Conservation (phyloP, 2,329 filamentous ascomycete genomes). For the Monosporascus sp. region DNA sequence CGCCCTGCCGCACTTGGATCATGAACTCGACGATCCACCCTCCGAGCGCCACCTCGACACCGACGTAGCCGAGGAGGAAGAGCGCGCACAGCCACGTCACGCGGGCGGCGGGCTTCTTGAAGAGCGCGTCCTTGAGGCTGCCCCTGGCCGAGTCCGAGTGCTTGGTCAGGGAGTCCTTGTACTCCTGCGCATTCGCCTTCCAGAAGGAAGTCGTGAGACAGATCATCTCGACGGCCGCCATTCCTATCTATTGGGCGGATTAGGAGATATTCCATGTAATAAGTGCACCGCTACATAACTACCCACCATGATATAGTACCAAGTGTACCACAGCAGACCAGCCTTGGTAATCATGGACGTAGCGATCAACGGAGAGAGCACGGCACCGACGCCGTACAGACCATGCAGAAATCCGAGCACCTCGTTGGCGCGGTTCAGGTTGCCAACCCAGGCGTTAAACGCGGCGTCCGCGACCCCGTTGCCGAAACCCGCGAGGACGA, state of each 20-base stretch:
- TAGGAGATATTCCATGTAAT: neutral
- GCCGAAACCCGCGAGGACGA: slow-evolving; percentile 63
- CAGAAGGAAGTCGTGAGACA: slow-evolving; percentile 52
- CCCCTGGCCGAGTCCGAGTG: slow-evolving; percentile 21
- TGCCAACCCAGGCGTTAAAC: slow-evolving; percentile 56
- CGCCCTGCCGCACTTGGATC: slow-evolving; percentile 66
- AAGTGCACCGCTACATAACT: neutral
- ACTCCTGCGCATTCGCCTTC: slow-evolving; percentile 48
- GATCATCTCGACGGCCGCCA: slow-evolving; percentile 50
- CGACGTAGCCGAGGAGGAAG: slow-evolving; percentile 74
- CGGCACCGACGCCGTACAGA: slow-evolving; percentile 64
- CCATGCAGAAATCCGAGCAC: slow-evolving; percentile 65
- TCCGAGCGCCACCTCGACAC: slow-evolving; percentile 68
- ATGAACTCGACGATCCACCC: slow-evolving; percentile 86
- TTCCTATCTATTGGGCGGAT: slow-evolving; percentile 39
- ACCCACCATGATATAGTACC: slow-evolving; percentile 70
- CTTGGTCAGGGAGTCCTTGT: slow-evolving; percentile 36
- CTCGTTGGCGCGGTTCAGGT: slow-evolving; percentile 65
- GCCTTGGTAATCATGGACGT: slow-evolving; percentile 65
- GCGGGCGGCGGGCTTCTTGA: slow-evolving; percentile 37
- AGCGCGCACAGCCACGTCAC: slow-evolving; percentile 67
- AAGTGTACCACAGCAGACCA: slow-evolving; percentile 60
- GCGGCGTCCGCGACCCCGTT: slow-evolving; percentile 60
- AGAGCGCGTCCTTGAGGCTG: slow-evolving; percentile 33
- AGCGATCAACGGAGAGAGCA: slow-evolving; percentile 64